phyloP scores from a whole-genome alignment of 768 basidiomycete species.

The Trametes punicea region DNA sequence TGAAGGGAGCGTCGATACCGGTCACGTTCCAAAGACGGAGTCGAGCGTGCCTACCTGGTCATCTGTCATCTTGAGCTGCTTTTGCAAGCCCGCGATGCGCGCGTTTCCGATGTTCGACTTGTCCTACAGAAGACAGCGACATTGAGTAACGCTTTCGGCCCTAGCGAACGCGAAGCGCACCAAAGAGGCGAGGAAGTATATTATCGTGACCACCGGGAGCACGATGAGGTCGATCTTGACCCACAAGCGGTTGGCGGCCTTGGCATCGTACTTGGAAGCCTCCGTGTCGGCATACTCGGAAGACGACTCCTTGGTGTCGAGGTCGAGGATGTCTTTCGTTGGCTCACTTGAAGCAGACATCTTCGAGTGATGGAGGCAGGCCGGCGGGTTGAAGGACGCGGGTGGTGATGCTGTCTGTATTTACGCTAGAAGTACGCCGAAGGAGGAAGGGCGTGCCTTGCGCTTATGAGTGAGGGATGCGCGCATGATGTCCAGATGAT shows the following conservation, averaged over 20 bases:
- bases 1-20: not conserved
- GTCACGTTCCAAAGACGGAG: conserved; percentile 20
- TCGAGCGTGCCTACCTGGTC: conserved; percentile 25
- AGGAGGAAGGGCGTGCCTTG: not conserved
- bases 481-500: not conserved
- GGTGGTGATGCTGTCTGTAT: not conserved
- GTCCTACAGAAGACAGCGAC: conserved; percentile 3
- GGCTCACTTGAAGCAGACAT: not conserved
- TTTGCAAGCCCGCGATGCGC: conserved; percentile 32
- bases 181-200: conserved; percentile 14
- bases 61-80: conserved; percentile 29
- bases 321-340: not conserved
- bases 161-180: not conserved
- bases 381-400: not conserved
- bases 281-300: not conserved
- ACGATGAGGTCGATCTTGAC: conserved; percentile 11
- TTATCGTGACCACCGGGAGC: conserved; percentile 8
- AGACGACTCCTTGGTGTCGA: not conserved
- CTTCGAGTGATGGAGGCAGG: not conserved
- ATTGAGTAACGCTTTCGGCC: not conserved
- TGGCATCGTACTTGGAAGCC: not conserved
- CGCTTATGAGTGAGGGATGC: not conserved
- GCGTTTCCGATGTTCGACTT: conserved; percentile 31
- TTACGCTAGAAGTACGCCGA: not conserved
- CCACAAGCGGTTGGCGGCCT: conserved; percentile 2